These are phyloP conservation scores for Sporopachydermia cereana DNA, from an alignment of 1,139 yeast genomes.

Conservation along the genomic window DNA sequence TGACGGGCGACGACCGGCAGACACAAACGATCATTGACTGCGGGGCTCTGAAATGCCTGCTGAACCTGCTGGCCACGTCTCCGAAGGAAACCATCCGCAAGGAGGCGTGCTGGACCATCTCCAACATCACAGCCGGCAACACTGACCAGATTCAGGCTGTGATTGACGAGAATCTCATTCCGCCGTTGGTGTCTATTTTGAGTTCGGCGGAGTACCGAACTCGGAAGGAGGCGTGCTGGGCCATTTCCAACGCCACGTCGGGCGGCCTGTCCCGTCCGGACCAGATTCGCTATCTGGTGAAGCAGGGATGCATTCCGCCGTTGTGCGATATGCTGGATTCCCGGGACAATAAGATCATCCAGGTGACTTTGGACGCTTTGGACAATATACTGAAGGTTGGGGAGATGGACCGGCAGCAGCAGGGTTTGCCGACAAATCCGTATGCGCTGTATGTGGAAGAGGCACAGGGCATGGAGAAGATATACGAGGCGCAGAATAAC, in stretches of 20 bases:
- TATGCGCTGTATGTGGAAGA: conserved; percentile 90
- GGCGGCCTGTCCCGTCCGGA: conserved; percentile 92
- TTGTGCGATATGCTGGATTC: conserved; percentile 82
- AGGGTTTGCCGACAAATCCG: conserved; percentile 59
- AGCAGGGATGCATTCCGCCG: conserved; percentile 95
- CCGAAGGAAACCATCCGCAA: conserved; percentile 88
- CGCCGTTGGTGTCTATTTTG: conserved; percentile 79
- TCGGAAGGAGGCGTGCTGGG: conserved; percentile 99
- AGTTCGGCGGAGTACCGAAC: conserved; percentile 86
- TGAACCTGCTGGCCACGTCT: conserved; percentile 58
- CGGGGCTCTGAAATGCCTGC: conserved; percentile 80
- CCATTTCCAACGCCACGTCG: conserved; percentile 92
- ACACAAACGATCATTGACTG: conserved; percentile 92
- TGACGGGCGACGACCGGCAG: conserved; percentile 91
- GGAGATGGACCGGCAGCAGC: conserved; percentile 77
- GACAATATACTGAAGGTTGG: conserved; percentile 92
- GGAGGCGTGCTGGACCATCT: conserved; percentile 98
- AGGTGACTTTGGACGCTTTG: conserved; percentile 89
- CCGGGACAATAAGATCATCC: conserved; percentile 86
- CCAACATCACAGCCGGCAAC: conserved; percentile 96
- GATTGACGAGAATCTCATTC: conserved; percentile 86
- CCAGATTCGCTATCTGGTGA: conserved; percentile 82
- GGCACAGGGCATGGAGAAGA: conserved; percentile 98
- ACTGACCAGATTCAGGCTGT: conserved; percentile 94
- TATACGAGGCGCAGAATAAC: conserved; percentile 84